These are phyloP conservation scores for Tetragonia tetragonoides DNA, from an alignment of 148 eudicot genomes.

Conservation along the genomic window DNA sequence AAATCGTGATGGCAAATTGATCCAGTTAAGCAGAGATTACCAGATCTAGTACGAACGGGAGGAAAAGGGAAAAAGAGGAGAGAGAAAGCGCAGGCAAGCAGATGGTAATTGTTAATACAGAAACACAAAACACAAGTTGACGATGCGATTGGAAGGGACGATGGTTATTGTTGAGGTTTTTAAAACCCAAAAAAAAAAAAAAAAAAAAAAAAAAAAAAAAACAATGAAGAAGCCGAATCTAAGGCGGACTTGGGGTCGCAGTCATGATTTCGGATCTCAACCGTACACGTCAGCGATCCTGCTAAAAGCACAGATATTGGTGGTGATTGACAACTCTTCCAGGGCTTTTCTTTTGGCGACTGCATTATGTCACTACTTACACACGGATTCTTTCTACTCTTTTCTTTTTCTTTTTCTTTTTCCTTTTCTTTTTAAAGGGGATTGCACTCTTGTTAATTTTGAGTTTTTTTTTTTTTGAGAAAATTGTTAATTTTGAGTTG, in stretches of 20 bases:
- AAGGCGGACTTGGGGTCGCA: background rate
- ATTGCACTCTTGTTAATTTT: too few relatives aligned
- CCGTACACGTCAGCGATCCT: conserved; percentile 42
- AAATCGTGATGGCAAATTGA: background rate
- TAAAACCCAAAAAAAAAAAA: background rate
- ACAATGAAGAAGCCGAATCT: background rate
- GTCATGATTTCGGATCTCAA: conserved; percentile 13
- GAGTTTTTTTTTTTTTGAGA: too few relatives aligned
- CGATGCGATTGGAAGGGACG: background rate
- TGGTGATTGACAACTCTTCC: background rate
- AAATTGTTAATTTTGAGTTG: too few relatives aligned
- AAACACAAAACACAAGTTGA: conserved; percentile 14
- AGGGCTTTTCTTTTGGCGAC: background rate
- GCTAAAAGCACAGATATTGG: background rate
- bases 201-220: background rate
- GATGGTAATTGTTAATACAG: conserved; percentile 1
- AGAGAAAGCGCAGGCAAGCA: background rate
- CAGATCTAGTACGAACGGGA: conserved; percentile 8
- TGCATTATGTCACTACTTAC: too few relatives aligned
- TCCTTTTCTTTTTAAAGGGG: background rate
- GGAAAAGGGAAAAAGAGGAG: background rate
- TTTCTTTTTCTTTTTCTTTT: background rate
- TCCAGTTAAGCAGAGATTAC: too few relatives aligned
- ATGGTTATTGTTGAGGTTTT: background rate
- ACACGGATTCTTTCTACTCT: background rate